phyloP scores from a whole-genome alignment of 306 rosid genomes.

The Rubus idaeus region DNA sequence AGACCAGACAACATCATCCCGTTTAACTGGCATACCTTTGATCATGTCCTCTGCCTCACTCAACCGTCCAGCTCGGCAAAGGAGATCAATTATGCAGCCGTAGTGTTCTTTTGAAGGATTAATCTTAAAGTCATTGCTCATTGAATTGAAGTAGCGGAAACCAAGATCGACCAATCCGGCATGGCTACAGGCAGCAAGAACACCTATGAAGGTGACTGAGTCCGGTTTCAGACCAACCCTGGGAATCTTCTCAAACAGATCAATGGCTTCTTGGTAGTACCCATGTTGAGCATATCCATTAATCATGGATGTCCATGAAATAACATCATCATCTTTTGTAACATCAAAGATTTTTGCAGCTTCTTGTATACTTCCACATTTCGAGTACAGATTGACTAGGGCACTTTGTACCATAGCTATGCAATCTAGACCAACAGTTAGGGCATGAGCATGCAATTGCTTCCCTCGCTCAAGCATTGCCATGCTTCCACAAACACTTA shows the following conservation, averaged over 20 bases:
- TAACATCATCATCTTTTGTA: slow-evolving; percentile 37
- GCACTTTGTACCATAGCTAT: slow-evolving; percentile 64
- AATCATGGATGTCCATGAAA: slow-evolving; percentile 87
- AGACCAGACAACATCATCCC: slow-evolving; percentile 84
- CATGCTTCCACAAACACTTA: slow-evolving; percentile 76
- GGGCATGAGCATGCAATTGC: slow-evolving; percentile 69
- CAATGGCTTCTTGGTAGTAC: slow-evolving; percentile 62
- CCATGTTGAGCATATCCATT: slow-evolving; percentile 77
- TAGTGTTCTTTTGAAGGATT: slow-evolving; percentile 75
- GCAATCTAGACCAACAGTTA: slow-evolving; percentile 55
- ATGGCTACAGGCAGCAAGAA: slow-evolving; percentile 75
- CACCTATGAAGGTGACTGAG: slow-evolving; percentile 66
- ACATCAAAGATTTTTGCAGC: slow-evolving; percentile 53
- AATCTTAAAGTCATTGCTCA: slow-evolving; percentile 46
- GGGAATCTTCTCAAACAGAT: slow-evolving; percentile 57
- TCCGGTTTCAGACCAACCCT: slow-evolving; percentile 60
- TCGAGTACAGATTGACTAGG: slow-evolving; percentile 66
- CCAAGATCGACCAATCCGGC: slow-evolving; percentile 81
- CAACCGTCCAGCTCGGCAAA: slow-evolving; percentile 76
- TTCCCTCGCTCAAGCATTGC: slow-evolving; percentile 78
- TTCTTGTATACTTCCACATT: slow-evolving; percentile 68
- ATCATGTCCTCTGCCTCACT: slow-evolving; percentile 66
- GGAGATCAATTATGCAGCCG: slow-evolving; percentile 77
- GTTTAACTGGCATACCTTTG: slow-evolving; percentile 49
- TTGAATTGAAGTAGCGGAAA: slow-evolving; percentile 50